Conservation (phyloP, 805 yeast genomes). For the Priceomyces melissophilus region DNA sequence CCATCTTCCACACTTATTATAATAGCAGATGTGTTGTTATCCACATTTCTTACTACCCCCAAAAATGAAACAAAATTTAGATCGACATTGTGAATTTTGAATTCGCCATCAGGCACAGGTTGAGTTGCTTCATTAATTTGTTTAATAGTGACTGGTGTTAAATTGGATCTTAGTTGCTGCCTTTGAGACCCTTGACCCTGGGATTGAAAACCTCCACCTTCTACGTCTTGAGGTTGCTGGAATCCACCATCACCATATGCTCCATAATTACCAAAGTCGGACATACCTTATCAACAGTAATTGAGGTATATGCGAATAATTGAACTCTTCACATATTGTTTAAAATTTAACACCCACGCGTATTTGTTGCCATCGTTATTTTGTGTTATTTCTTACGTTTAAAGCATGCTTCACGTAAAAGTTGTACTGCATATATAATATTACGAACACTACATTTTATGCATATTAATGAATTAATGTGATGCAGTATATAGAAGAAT, state of each 20-base stretch:
- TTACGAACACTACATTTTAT: too few species aligned
- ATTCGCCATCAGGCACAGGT: constrained; percentile 65
- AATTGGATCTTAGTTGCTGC: constrained; percentile 21
- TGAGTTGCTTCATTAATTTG: constrained; percentile 63
- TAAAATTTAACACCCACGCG: too few species aligned
- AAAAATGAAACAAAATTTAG: constrained; percentile 60
- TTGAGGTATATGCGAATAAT: too few species aligned
- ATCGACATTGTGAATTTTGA: constrained; percentile 54
- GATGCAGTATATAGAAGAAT: too few species aligned
- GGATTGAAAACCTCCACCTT: constrained; percentile 18
- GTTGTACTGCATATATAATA: too few species aligned
- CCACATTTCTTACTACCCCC: constrained; percentile 67
- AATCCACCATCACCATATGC: constrained; percentile 24
- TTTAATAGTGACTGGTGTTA: constrained; percentile 70
- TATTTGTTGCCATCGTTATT: not conserved
- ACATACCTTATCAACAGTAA: constrained; percentile 1
- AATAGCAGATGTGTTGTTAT: constrained; percentile 54
- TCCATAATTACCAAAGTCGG: constrained; percentile 10
- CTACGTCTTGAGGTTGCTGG: constrained; percentile 11
- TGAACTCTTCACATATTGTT: too few species aligned
- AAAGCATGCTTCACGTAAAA: not conserved
- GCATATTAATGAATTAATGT: too few species aligned
- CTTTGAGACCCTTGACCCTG: constrained; percentile 20
- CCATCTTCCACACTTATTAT: constrained; percentile 72
- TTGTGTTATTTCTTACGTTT: not conserved